Conservation (phyloP, 2,329 filamentous ascomycete genomes). For the Albophoma yamanashiensis region DNA sequence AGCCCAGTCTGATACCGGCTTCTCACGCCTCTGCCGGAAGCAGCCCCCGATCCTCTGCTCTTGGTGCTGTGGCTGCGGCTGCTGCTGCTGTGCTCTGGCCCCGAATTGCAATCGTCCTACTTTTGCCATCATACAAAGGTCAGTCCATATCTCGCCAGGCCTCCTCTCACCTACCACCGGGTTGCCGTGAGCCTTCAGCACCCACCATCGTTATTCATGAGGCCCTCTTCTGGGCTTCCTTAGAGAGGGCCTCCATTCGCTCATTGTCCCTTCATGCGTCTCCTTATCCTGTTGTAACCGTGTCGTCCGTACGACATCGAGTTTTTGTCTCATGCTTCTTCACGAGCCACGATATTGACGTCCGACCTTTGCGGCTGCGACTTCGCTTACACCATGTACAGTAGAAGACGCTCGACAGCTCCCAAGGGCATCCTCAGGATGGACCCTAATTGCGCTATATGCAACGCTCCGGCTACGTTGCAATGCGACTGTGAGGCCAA, state of each 20-base stretch:
- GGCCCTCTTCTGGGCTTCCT: slow-evolving; percentile 13
- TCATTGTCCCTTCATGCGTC: neutral
- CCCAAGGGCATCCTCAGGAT: slow-evolving; percentile 47
- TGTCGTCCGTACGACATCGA: neutral
- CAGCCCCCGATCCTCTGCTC: neutral
- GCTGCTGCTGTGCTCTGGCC: neutral
- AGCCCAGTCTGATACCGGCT: slow-evolving; percentile 4
- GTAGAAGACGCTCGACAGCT: slow-evolving; percentile 29
- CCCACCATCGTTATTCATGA: slow-evolving; percentile 15
- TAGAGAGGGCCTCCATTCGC: slow-evolving; percentile 10
- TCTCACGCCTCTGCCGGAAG: neutral
- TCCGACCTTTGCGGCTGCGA: neutral
- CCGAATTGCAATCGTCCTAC: slow-evolving; percentile 4
- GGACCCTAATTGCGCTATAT: slow-evolving; percentile 62
- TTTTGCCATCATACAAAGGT: slow-evolving; percentile 15
- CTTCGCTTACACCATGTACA: slow-evolving; percentile 36
- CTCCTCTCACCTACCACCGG: slow-evolving; percentile 5
- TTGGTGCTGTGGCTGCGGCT: slow-evolving; percentile 9
- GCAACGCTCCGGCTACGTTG: slow-evolving; percentile 45
- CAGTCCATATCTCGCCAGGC: slow-evolving; percentile 13
- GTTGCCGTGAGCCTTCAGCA: slow-evolving; percentile 9
- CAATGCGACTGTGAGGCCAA: slow-evolving; percentile 58
- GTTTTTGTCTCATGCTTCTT: neutral
- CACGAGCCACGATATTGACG: neutral
- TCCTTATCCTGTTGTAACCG: neutral